These are phyloP conservation scores for Balakata baccata DNA, from an alignment of 345 rosid genomes.

Conservation along the genomic window DNA sequence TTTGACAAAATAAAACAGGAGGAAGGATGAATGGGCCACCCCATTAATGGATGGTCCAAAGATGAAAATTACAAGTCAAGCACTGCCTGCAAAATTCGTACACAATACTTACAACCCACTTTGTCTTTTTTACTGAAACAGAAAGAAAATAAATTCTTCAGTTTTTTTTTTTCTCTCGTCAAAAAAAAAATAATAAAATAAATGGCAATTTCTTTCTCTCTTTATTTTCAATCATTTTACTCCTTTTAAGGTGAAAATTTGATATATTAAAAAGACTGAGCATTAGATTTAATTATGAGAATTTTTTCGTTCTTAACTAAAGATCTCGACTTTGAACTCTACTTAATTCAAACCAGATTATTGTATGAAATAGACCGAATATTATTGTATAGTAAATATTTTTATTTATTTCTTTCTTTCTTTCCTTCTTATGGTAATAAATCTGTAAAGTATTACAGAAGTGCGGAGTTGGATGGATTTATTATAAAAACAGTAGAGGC, in stretches of 20 bases:
- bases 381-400: too few species aligned
- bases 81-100: not conserved
- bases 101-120: not conserved
- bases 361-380: too few species aligned
- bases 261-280: not conserved
- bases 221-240: not conserved
- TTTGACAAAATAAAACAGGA: not conserved
- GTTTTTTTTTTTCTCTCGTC: too few species aligned
- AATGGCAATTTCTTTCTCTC: not conserved
- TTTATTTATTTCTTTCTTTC: not conserved
- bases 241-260: not conserved
- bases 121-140: constrained; percentile 2
- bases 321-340: too few species aligned
- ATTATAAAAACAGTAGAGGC: constrained; percentile 2
- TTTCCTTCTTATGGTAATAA: constrained; percentile 4
- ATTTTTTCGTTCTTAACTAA: too few species aligned
- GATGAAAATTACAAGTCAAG: not conserved
- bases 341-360: too few species aligned
- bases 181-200: too few species aligned
- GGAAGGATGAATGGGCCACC: not conserved
- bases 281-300: not conserved
- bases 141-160: too few species aligned
- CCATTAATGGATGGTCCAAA: not conserved
- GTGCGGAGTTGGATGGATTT: constrained; percentile 20
- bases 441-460: not conserved